Conservation (phyloP, 2,329 filamentous ascomycete species). For the Phaeoacremonium minimum region DNA sequence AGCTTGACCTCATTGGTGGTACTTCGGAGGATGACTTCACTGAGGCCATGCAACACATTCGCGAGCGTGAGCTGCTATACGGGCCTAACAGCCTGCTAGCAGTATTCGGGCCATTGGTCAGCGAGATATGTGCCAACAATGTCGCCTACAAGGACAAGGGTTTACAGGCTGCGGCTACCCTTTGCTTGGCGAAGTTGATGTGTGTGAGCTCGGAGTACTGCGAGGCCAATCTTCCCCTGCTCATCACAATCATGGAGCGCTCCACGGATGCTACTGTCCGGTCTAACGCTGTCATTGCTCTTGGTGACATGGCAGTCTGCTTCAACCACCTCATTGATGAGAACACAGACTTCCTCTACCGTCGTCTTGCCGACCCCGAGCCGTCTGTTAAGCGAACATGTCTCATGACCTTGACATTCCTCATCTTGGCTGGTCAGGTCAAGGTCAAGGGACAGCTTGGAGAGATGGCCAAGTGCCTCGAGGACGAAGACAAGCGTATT, state of each 20-base stretch:
- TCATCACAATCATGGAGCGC: slow-evolving; percentile 97
- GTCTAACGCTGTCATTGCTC: slow-evolving; percentile 92
- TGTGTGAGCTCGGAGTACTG: slow-evolving; percentile 97
- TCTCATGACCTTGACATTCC: slow-evolving; percentile 95
- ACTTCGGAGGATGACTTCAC: slow-evolving; percentile 94
- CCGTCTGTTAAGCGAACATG: slow-evolving; percentile 93
- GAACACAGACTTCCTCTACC: slow-evolving; percentile 97
- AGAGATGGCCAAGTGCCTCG: slow-evolving; percentile 98
- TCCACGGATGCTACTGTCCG: slow-evolving; percentile 89
- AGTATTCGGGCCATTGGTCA: slow-evolving; percentile 85
- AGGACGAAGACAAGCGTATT: slow-evolving; percentile 92
- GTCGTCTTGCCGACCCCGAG: slow-evolving; percentile 83
- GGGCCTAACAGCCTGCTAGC: slow-evolving; percentile 80
- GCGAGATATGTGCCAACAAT: slow-evolving; percentile 92
- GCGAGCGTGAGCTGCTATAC: slow-evolving; percentile 79
- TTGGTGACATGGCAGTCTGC: slow-evolving; percentile 98
- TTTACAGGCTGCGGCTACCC: slow-evolving; percentile 85
- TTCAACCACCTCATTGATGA: slow-evolving; percentile 99
- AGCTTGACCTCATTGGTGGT: slow-evolving; percentile 92
- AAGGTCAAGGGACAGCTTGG: slow-evolving; percentile 98
- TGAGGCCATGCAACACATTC: slow-evolving; percentile 79
- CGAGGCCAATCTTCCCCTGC: slow-evolving; percentile 82
- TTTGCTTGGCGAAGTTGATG: slow-evolving; percentile 98
- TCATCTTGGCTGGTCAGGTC: slow-evolving; percentile 95
- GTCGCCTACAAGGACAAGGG: slow-evolving; percentile 86